Percentiles rank a stretch among this genome's conserved stretches.
Conservation (phyloP, 805 yeast genomes). For the Saccharomycopsis sp. region DNA sequence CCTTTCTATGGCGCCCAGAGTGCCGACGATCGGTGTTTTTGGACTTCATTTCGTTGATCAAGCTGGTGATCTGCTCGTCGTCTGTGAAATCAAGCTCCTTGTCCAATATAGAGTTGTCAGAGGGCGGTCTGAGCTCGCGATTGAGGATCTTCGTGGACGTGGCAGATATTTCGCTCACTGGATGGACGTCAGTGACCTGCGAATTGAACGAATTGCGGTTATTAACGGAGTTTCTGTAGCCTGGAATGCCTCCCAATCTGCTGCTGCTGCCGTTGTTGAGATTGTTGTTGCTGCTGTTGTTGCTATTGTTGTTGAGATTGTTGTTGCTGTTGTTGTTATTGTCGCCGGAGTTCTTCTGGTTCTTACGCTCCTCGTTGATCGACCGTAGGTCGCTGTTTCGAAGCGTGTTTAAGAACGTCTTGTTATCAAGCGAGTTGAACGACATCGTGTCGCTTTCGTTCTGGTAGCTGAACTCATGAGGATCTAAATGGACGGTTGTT, state of each 20-base stretch:
- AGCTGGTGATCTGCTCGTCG: slow-evolving; percentile 19
- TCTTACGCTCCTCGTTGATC: slow-evolving; percentile 1
- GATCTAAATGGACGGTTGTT: not conserved
- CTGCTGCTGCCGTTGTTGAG: not conserved
- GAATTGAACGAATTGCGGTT: not conserved
- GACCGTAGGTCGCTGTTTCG: slow-evolving; percentile 17
- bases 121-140: slow-evolving; percentile 16
- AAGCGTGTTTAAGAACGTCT: slow-evolving; percentile 15
- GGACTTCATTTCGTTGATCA: slow-evolving; percentile 18
- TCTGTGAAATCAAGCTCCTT: slow-evolving; percentile 20
- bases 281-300: not conserved
- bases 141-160: slow-evolving; percentile 8
- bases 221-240: not conserved
- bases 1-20: not conserved
- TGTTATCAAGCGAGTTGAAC: slow-evolving; percentile 16
- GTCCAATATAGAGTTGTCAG: slow-evolving; percentile 4
- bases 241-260: not conserved
- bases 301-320: too few species aligned
- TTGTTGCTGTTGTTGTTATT: slow-evolving; percentile 1
- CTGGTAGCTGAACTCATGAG: not conserved
- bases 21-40: not conserved
- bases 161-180: not conserved
- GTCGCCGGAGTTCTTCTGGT: not conserved
- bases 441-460: slow-evolving; percentile 8
- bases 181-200: not conserved